phyloP scores from a whole-genome alignment of 345 rosid genomes.

The Aquilaria sinensis region DNA sequence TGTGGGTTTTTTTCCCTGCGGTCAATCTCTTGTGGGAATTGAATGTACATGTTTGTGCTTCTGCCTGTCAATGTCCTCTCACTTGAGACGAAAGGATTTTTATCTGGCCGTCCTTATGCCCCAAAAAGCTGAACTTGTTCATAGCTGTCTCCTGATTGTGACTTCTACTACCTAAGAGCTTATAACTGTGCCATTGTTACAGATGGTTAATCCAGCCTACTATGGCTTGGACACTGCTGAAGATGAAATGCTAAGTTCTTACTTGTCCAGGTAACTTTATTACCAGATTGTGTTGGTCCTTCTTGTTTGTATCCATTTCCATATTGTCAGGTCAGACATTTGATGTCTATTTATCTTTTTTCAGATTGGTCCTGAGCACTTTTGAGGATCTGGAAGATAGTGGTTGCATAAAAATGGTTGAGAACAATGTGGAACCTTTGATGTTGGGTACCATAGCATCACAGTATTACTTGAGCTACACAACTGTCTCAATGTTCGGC shows the following conservation, averaged over 20 bases:
- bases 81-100: too few relatives aligned
- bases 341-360: constrained; percentile 8
- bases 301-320: constrained; percentile 7
- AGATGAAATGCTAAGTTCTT: constrained; percentile 66
- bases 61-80: too few relatives aligned
- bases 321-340: background rate
- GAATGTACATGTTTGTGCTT: too few relatives aligned
- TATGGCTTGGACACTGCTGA: constrained; percentile 77
- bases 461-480: constrained; percentile 89
- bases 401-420: constrained; percentile 84
- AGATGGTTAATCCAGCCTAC: constrained; percentile 97
- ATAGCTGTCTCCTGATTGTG: too few relatives aligned
- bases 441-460: constrained; percentile 95
- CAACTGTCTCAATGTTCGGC: constrained; percentile 96
- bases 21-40: too few relatives aligned
- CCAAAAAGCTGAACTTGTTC: too few relatives aligned
- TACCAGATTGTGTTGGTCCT: constrained; percentile 6
- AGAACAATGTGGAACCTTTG: constrained; percentile 67
- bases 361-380: constrained; percentile 82
- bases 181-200: constrained; percentile 15
- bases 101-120: too few relatives aligned
- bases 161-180: background rate
- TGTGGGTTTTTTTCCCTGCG: too few relatives aligned
- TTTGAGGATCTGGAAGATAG: constrained; percentile 98
- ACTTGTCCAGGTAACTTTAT: constrained; percentile 65